Percentiles rank a stretch among this genome's conserved stretches.
Conservation (phyloP, 1,284 basidiomycete genomes). For the Tylopilus sp. region DNA sequence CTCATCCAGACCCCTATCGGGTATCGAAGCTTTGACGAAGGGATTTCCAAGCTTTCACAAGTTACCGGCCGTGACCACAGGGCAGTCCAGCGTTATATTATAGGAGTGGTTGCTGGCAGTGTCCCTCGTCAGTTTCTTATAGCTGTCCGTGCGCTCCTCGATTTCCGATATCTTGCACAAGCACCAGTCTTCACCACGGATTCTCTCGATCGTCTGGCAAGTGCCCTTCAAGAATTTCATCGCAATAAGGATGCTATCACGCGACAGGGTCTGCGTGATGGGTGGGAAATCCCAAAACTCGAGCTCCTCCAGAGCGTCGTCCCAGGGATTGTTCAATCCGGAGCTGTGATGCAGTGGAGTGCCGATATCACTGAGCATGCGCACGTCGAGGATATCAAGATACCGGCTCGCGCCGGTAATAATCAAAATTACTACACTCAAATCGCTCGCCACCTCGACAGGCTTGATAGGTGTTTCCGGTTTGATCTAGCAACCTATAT, state of each 20-base stretch:
- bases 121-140: no score
- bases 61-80: no score
- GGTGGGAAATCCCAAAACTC: constrained; percentile 33
- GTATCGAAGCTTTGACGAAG: no score
- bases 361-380: constrained; percentile 4
- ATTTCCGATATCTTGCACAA: no score
- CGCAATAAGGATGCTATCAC: constrained; percentile 12
- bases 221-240: constrained; percentile 15
- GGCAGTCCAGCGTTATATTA: no score
- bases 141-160: no score
- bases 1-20: no score
- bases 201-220: neutral
- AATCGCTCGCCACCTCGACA: neutral
- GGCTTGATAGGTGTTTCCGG: neutral
- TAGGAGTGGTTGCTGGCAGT: no score
- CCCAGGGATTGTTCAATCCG: neutral
- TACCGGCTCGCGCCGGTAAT: neutral
- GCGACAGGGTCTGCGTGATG: neutral
- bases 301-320: constrained; percentile 41
- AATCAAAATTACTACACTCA: constrained; percentile 9
- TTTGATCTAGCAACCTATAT: neutral
- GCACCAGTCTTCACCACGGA: neutral
- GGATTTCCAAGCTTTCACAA: no score
- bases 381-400: constrained; percentile 6
- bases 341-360: constrained; percentile 2